A percentile compares a stretch with the other conserved stretches of the same genome.
Evolutionary conservation across 257 asterid species (phyloP).

Genomic region (Capsicum rhomboideum): DNA sequence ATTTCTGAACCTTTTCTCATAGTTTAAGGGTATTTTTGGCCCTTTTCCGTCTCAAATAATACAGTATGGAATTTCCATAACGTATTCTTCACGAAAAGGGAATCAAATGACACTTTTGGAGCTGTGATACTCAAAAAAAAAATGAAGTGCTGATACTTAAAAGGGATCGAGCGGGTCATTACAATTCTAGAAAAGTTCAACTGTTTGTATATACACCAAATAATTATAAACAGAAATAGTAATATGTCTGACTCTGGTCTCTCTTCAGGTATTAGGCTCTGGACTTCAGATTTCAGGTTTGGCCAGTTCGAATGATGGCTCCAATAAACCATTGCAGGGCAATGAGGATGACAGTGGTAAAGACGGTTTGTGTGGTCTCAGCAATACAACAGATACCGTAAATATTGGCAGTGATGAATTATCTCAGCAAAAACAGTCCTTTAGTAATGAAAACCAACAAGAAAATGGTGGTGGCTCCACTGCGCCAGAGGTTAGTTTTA

Average conservation of each 20-base stretch:
- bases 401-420: conserved; percentile 7
- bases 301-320: background rate
- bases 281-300: background rate
- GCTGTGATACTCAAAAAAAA: too few species aligned
- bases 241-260: background rate
- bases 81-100: too few species aligned
- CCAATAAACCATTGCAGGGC: conserved; percentile 15
- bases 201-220: background rate
- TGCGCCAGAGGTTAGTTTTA: conserved; percentile 13
- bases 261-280: background rate
- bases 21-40: too few species aligned
- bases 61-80: too few species aligned
- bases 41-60: too few species aligned
- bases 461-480: conserved; percentile 18
- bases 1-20: too few species aligned
- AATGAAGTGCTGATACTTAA: too few species aligned
- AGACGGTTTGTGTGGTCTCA: background rate
- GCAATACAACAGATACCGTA: conserved; percentile 2
- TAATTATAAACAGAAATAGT: background rate
- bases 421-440: conserved; percentile 8
- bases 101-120: too few species aligned
- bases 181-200: background rate
- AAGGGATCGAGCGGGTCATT: too few species aligned
- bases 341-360: conserved; percentile 3
- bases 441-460: conserved; percentile 4